Conservation (phyloP, 371 early-diverging fungal species). For the Conidiobolus incongruus region DNA sequence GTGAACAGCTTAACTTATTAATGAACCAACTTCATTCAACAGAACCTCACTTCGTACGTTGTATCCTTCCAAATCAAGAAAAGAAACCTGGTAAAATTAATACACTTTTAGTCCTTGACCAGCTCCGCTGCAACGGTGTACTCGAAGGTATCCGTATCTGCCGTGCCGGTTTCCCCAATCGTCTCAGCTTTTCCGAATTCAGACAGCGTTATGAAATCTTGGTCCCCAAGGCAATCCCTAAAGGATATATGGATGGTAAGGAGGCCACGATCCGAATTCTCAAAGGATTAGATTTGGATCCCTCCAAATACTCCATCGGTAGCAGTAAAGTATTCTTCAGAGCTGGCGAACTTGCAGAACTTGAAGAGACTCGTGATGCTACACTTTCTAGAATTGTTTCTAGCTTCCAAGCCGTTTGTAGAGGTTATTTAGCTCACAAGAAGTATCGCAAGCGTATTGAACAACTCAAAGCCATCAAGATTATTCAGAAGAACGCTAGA, state of each 20-base stretch:
- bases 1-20: constrained; percentile 75
- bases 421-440: constrained; percentile 62
- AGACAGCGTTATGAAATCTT: constrained; percentile 86
- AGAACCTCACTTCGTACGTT: constrained; percentile 98
- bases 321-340: constrained; percentile 95
- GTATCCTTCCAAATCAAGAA: constrained; percentile 95
- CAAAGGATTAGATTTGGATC: constrained; percentile 44
- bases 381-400: constrained; percentile 61
- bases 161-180: constrained; percentile 94
- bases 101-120: constrained; percentile 74
- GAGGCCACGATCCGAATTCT: constrained; percentile 57
- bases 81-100: constrained; percentile 75
- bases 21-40: constrained; percentile 86
- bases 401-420: constrained; percentile 69
- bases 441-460: constrained; percentile 40
- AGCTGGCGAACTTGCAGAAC: constrained; percentile 89
- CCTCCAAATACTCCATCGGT: constrained; percentile 75
- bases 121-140: constrained; percentile 98
- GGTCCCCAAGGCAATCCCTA: constrained; percentile 48
- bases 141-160: constrained; percentile 98
- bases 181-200: constrained; percentile 89
- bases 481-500: constrained; percentile 80
- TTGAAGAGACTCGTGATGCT: constrained; percentile 86
- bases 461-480: constrained; percentile 63
- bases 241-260: constrained; percentile 70